Percentiles rank a stretch among this genome's conserved stretches.
Evolutionary conservation across 306 rosid genomes (phyloP).

Genomic region (Vicia faba): DNA sequence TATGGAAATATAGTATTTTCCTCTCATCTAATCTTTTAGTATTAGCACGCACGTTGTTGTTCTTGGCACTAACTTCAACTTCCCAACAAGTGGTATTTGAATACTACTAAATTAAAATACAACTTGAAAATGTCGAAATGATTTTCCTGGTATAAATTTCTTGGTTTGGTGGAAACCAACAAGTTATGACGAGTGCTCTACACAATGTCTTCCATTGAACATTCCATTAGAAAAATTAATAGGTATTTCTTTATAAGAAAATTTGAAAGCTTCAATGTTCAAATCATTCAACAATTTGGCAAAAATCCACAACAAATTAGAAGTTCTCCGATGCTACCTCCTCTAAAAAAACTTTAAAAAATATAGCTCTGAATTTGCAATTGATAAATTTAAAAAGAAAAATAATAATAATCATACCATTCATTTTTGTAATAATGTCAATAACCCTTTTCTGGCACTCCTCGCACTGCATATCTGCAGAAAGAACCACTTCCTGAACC

Average conservation of each 20-base stretch:
- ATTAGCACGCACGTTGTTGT: too few species aligned
- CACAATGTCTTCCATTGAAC: background rate
- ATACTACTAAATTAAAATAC: too few species aligned
- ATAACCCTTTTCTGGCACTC: conserved; percentile 68
- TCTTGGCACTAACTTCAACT: too few species aligned
- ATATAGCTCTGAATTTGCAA: background rate
- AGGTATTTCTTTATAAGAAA: background rate
- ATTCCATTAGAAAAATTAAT: background rate
- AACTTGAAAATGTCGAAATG: too few species aligned
- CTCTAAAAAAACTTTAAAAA: background rate
- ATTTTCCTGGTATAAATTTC: background rate
- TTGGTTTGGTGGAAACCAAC: background rate
- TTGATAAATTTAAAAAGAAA: background rate
- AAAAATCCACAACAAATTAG: background rate
- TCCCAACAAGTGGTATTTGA: too few species aligned
- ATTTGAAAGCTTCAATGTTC: background rate
- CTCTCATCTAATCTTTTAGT: too few species aligned
- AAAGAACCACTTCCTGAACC: conserved; percentile 78
- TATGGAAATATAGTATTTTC: too few species aligned
- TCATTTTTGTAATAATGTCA: conserved; percentile 66
- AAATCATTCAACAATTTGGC: background rate
- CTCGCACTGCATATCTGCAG: conserved; percentile 65
- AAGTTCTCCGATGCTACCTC: background rate
- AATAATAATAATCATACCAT: conserved; percentile 43
- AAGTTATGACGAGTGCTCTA: background rate